These are phyloP conservation scores for Kwoniella pini DNA, from an alignment of 768 basidiomycete species.

Conservation along the genomic window DNA sequence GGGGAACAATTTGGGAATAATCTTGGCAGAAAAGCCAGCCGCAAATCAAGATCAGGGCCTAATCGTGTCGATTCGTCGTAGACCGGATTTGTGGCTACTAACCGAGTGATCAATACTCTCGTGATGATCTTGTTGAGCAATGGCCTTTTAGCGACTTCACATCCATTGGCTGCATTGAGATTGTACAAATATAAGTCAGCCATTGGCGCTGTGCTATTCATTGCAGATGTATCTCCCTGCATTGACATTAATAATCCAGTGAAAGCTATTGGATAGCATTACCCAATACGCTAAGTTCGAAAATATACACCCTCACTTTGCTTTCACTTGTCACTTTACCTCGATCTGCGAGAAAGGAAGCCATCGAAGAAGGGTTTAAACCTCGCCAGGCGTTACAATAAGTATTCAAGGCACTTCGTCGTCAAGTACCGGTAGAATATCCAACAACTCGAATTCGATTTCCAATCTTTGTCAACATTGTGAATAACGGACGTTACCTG, in stretches of 20 bases:
- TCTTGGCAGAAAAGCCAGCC: too few relatives aligned
- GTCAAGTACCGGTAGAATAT: too few relatives aligned
- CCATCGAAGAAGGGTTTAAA: not conserved
- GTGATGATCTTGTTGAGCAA: not conserved
- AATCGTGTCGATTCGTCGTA: not conserved
- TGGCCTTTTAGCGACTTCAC: not conserved
- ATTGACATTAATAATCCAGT: not conserved
- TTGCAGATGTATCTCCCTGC: too few relatives aligned
- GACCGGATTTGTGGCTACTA: conserved; percentile 5
- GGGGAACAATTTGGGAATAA: too few relatives aligned
- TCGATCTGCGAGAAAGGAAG: not conserved
- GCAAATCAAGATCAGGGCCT: not conserved
- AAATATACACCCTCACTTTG: not conserved
- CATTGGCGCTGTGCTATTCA: too few relatives aligned
- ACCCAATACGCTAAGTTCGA: not conserved
- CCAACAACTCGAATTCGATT: too few relatives aligned
- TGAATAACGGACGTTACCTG: too few relatives aligned
- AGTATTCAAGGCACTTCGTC: too few relatives aligned
- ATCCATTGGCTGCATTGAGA: not conserved
- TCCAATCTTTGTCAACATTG: too few relatives aligned
- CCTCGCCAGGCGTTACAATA: not conserved
- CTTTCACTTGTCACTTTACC: not conserved
- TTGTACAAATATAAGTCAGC: not conserved
- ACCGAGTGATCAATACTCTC: not conserved
- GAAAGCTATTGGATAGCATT: not conserved